phyloP scores from a whole-genome alignment of 345 rosid species.

The Salix caprea region DNA sequence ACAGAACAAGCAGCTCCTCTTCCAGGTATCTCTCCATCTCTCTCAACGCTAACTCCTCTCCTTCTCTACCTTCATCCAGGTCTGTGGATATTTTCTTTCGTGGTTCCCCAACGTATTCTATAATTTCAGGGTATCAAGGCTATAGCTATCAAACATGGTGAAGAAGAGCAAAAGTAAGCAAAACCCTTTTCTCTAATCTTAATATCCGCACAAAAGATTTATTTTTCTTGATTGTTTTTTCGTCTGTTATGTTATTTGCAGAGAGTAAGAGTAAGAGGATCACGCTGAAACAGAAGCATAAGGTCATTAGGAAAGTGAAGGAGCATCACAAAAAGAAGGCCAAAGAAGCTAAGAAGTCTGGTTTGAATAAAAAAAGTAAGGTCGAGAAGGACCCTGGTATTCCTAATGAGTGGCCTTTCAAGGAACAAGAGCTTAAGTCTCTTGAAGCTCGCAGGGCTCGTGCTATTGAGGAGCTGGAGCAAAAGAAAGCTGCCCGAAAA shows the following conservation, averaged over 20 bases:
- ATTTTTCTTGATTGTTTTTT: background rate
- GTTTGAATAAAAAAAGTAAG: constrained; percentile 45
- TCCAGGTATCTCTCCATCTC: too few relatives aligned
- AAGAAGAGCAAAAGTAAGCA: constrained; percentile 76
- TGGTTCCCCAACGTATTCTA: too few relatives aligned
- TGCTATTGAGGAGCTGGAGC: constrained; percentile 77
- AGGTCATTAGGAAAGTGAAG: constrained; percentile 82
- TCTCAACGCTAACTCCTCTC: too few relatives aligned
- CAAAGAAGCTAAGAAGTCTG: constrained; percentile 85
- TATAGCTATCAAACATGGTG: constrained; percentile 43
- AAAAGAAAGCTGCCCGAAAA: constrained; percentile 79
- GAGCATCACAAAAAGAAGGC: constrained; percentile 96
- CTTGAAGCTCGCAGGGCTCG: constrained; percentile 86
- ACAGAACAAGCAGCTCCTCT: too few relatives aligned
- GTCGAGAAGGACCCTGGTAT: constrained; percentile 96
- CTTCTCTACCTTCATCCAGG: too few relatives aligned
- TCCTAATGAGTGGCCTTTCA: constrained; percentile 96
- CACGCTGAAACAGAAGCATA: constrained; percentile 71
- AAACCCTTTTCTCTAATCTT: background rate
- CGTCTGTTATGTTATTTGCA: constrained; percentile 19
- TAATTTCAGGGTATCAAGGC: too few relatives aligned
- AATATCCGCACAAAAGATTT: background rate
- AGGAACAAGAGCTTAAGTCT: constrained; percentile 94
- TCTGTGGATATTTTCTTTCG: too few relatives aligned
- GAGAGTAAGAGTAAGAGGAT: constrained; percentile 97